Evolutionary conservation across 192 early-diverging fungal species (phyloP).

Genomic region (Rhizophagus clarus): DNA sequence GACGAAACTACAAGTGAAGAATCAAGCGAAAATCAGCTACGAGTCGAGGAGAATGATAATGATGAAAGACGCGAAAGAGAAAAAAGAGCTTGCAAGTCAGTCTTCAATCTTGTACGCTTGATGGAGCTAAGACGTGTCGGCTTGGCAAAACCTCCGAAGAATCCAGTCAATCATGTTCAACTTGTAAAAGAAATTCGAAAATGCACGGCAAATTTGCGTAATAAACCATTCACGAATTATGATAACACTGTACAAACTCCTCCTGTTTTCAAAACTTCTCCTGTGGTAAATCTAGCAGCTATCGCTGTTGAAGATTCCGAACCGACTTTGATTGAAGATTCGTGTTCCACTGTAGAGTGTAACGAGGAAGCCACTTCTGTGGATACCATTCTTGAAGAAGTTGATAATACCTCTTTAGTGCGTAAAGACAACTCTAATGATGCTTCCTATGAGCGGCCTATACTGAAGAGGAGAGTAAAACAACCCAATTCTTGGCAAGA

Average conservation of each 20-base stretch:
- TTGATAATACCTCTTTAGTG: background rate
- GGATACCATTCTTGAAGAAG: too few species aligned
- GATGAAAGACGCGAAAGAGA: background rate
- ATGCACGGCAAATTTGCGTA: background rate
- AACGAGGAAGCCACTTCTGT: background rate
- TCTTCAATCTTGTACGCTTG: background rate
- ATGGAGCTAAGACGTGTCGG: background rate
- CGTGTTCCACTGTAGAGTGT: background rate
- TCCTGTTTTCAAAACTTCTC: background rate
- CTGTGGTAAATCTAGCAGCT: background rate
- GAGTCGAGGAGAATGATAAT: background rate
- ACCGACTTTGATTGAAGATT: background rate
- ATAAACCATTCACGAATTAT: background rate
- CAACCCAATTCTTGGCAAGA: background rate
- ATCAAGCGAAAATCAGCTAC: background rate
- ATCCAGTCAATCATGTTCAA: background rate
- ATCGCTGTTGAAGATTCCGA: background rate
- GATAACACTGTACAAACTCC: background rate
- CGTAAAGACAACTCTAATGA: background rate
- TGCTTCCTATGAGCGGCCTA: background rate
- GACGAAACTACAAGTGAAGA: background rate
- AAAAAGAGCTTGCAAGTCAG: background rate
- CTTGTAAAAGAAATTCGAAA: background rate
- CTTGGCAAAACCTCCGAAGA: background rate
- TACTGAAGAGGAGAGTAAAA: background rate